phyloP scores from a whole-genome alignment of 345 rosid genomes.

The Excoecaria cochinchinensis region DNA sequence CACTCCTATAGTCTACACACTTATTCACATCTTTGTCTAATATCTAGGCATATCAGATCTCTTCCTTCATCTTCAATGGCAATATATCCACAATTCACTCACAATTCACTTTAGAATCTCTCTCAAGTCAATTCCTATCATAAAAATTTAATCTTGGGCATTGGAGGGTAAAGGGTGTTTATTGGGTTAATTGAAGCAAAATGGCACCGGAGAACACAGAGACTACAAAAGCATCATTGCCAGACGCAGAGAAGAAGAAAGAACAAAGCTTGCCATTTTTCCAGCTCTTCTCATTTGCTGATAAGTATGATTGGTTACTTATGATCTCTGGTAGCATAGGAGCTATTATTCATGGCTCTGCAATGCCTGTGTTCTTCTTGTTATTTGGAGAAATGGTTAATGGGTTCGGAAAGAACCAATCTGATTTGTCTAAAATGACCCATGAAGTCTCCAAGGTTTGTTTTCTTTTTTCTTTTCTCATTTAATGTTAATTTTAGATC shows the following conservation, averaged over 20 bases:
- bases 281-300: slow-evolving; percentile 93
- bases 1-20: neutral
- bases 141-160: neutral
- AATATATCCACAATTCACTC: slow-evolving; percentile 7
- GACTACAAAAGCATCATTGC: slow-evolving; percentile 47
- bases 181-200: slow-evolving; percentile 1
- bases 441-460: slow-evolving; percentile 86
- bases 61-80: slow-evolving; percentile 24
- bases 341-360: slow-evolving; percentile 89
- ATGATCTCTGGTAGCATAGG: slow-evolving; percentile 85
- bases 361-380: slow-evolving; percentile 96
- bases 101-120: neutral
- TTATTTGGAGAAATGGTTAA: slow-evolving; percentile 97
- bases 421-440: slow-evolving; percentile 83
- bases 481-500: slow-evolving; percentile 16
- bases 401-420: slow-evolving; percentile 95
- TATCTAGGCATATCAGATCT: slow-evolving; percentile 16
- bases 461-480: neutral
- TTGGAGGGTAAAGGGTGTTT: neutral
- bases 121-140: neutral
- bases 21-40: slow-evolving; percentile 10
- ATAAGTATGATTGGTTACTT: slow-evolving; percentile 70
- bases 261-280: slow-evolving; percentile 90
- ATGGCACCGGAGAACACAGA: slow-evolving; percentile 83
- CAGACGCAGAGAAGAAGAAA: slow-evolving; percentile 94